A percentile compares a stretch with the other conserved stretches of the same genome.
phyloP scores from a whole-genome alignment of 331 rosid genomes.

The Malus hybrid region DNA sequence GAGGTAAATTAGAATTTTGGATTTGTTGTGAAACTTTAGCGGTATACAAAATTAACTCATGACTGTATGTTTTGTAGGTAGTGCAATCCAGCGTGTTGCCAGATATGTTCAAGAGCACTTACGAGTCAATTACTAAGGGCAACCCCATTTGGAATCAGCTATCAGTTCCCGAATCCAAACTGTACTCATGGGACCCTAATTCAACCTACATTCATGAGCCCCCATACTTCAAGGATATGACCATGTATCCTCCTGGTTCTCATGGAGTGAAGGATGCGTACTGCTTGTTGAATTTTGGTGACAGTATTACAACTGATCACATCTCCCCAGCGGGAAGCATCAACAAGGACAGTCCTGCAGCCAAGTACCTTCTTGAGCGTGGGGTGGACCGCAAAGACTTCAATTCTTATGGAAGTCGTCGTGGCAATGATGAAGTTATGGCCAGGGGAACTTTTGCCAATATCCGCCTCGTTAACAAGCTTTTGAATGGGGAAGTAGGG shows the following conservation, averaged over 20 bases:
- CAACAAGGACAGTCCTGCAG: constrained; percentile 91
- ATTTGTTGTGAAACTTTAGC: neutral
- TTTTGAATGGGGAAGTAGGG: constrained; percentile 84
- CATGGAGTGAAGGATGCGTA: constrained; percentile 88
- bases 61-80: constrained; percentile 36
- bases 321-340: constrained; percentile 96
- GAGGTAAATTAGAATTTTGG: constrained; percentile 38
- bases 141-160: constrained; percentile 84
- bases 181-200: constrained; percentile 80
- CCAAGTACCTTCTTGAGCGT: constrained; percentile 67
- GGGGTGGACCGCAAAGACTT: constrained; percentile 84
- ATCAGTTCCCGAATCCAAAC: constrained; percentile 45
- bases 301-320: constrained; percentile 92
- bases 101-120: constrained; percentile 72
- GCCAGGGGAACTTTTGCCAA: constrained; percentile 95
- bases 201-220: constrained; percentile 94
- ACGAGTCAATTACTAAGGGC: constrained; percentile 78
- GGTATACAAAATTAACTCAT: constrained; percentile 8
- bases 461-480: constrained; percentile 85
- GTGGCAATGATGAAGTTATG: constrained; percentile 95
- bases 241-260: constrained; percentile 72
- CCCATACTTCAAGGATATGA: constrained; percentile 87
- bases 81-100: constrained; percentile 92
- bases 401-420: constrained; percentile 91
- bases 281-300: constrained; percentile 82